phyloP scores from a whole-genome alignment of 2,329 filamentous ascomycete species.

The Triangularia setosa region DNA sequence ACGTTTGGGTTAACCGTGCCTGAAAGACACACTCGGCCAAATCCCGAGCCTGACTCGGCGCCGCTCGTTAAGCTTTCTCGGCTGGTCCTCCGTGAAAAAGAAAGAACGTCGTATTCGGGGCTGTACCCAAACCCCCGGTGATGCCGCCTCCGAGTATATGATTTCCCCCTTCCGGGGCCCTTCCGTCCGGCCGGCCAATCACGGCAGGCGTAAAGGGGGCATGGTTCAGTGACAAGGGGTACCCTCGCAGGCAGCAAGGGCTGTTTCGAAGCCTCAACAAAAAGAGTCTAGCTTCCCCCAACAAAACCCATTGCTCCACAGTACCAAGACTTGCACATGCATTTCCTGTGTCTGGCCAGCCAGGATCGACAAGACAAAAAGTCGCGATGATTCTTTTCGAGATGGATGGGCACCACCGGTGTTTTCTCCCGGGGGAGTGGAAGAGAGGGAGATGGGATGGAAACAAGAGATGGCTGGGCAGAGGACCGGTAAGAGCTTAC shows the following conservation, averaged over 20 bases:
- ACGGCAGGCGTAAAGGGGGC: not conserved
- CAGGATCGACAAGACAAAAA: not conserved
- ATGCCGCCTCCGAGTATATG: no score
- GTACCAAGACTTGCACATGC: slow-evolving; percentile 1
- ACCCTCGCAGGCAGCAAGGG: not conserved
- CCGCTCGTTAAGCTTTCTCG: not conserved
- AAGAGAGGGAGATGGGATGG: no score
- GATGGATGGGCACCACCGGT: not conserved
- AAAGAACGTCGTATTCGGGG: not conserved
- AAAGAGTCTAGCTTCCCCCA: slow-evolving; percentile 18
- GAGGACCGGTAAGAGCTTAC: not conserved
- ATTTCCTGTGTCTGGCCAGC: not conserved
- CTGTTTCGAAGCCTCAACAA: slow-evolving; percentile 15
- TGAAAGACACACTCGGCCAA: not conserved
- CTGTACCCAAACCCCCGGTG: not conserved
- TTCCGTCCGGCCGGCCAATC: not conserved
- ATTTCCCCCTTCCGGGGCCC: not conserved
- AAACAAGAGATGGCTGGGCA: not conserved
- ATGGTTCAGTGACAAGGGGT: not conserved
- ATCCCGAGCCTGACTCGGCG: not conserved
- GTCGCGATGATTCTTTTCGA: not conserved
- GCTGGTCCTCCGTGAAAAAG: not conserved
- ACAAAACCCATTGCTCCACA: slow-evolving; percentile 10
- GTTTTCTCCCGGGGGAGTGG: not conserved
- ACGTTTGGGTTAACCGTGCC: not conserved